Conservation (phyloP, 108 stramenopile species). For the Cyclostephanos tholiformis region DNA sequence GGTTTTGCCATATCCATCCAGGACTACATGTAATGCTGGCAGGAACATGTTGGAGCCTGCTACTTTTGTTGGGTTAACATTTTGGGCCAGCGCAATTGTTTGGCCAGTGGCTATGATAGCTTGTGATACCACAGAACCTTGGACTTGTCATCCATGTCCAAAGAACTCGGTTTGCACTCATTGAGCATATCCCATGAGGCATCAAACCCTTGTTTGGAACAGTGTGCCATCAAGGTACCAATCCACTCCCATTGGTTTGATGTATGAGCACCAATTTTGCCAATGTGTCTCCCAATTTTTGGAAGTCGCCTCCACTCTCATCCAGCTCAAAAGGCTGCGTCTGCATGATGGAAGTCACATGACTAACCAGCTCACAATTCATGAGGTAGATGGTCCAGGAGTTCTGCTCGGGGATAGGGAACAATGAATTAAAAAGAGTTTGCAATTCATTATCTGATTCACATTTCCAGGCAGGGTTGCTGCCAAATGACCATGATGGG, state of each 20-base stretch:
- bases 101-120: constrained; percentile 16
- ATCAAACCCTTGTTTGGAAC: background rate
- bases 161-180: background rate
- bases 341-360: background rate
- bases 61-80: constrained; percentile 3
- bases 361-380: background rate
- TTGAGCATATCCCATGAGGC: background rate
- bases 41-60: background rate
- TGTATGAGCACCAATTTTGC: background rate
- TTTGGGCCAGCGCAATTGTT: too few relatives aligned
- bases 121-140: background rate
- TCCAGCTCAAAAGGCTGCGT: constrained; percentile 19
- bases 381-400: constrained; percentile 23
- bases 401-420: constrained; percentile 26
- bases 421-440: constrained; percentile 1
- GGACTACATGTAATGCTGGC: background rate
- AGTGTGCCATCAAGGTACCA: background rate
- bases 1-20: background rate
- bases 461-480: constrained; percentile 27
- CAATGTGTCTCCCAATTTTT: constrained; percentile 5
- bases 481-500: constrained; percentile 37
- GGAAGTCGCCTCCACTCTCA: constrained; percentile 22
- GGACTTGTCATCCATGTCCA: constrained; percentile 2
- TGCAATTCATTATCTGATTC: constrained; percentile 2
- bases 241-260: constrained; percentile 10